phyloP scores from a whole-genome alignment of 768 basidiomycete species.

The Suillus luteus region DNA sequence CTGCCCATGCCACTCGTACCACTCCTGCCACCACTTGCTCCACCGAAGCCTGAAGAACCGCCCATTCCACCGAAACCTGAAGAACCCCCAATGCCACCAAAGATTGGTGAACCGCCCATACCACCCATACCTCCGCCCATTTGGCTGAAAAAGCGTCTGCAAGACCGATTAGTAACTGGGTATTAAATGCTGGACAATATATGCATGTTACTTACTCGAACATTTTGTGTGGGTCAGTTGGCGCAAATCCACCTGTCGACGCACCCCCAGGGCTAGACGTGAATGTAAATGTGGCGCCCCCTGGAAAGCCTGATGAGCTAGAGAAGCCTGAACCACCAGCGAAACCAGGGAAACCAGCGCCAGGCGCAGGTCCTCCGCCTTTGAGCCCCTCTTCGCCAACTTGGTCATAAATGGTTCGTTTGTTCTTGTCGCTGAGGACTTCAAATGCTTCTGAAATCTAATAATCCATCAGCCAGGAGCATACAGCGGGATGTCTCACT shows the following conservation, averaged over 20 bases:
- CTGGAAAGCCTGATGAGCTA: slow-evolving; percentile 41
- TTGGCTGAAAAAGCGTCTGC: slow-evolving; percentile 57
- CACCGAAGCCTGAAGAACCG: slow-evolving; percentile 22
- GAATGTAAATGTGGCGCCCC: slow-evolving; percentile 59
- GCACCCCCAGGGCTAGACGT: slow-evolving; percentile 44
- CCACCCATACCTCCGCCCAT: slow-evolving; percentile 4
- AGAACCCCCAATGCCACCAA: slow-evolving; percentile 39
- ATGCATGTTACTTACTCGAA: slow-evolving; percentile 67
- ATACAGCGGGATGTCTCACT: slow-evolving; percentile 14
- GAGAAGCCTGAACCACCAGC: slow-evolving; percentile 39
- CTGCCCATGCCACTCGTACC: slow-evolving; percentile 34
- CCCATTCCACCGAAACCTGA: slow-evolving; percentile 24
- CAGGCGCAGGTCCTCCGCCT: slow-evolving; percentile 56
- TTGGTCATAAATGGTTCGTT: slow-evolving; percentile 86
- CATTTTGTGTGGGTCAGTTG: slow-evolving; percentile 83
- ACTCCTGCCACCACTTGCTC: slow-evolving; percentile 37
- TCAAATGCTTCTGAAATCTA: slow-evolving; percentile 96
- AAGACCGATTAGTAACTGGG: slow-evolving; percentile 7
- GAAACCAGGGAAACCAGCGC: slow-evolving; percentile 42
- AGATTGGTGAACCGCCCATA: background rate
- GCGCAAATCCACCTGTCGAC: slow-evolving; percentile 59
- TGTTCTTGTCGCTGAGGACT: slow-evolving; percentile 86
- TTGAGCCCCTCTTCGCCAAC: slow-evolving; percentile 96
- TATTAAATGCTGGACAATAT: background rate
- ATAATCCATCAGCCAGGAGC: background rate